These are phyloP conservation scores for Moesziomyces aphidis DNA, from an alignment of 1,284 basidiomycete species.

Conservation along the genomic window DNA sequence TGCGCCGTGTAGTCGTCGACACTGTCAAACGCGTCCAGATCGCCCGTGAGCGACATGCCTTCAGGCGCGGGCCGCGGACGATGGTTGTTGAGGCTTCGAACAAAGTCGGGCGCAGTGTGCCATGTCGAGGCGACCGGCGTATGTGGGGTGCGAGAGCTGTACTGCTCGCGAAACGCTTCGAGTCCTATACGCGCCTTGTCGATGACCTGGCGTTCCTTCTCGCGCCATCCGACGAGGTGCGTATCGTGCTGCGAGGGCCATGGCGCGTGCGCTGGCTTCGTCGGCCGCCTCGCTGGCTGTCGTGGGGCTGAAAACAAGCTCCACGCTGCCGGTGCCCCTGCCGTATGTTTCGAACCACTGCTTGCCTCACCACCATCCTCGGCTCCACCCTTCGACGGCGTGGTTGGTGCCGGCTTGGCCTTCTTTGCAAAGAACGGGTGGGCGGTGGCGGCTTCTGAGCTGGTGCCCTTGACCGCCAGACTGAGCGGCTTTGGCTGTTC, in stretches of 20 bases:
- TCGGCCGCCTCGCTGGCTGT: slow-evolving; percentile 8
- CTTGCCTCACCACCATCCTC: too few species aligned
- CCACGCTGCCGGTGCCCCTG: slow-evolving; percentile 19
- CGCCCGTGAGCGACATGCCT: slow-evolving; percentile 5
- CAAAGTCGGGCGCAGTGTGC: background rate
- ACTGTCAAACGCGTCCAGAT: background rate
- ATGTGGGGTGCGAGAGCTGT: background rate
- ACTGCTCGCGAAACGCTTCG: slow-evolving; percentile 17
- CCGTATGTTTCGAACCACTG: too few species aligned
- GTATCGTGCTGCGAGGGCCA: slow-evolving; percentile 25
- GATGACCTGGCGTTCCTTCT: slow-evolving; percentile 8
- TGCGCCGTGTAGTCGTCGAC: slow-evolving; percentile 17
- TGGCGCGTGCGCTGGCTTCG: slow-evolving; percentile 21
- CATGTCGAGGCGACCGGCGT: too few species aligned
- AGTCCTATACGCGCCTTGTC: slow-evolving; percentile 6
- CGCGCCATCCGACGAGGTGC: slow-evolving; percentile 13
- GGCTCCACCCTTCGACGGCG: background rate
- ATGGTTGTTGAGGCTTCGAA: background rate
- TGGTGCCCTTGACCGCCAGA: slow-evolving; percentile 34
- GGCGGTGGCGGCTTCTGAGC: slow-evolving; percentile 10
- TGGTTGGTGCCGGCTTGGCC: slow-evolving; percentile 7
- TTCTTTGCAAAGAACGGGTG: slow-evolving; percentile 45
- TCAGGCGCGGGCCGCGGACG: background rate
- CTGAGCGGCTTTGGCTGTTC: slow-evolving; percentile 18
- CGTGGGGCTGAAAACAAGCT: slow-evolving; percentile 33